phyloP scores from a whole-genome alignment of 2,329 filamentous ascomycete species.

The Tricladium varicosporioides region DNA sequence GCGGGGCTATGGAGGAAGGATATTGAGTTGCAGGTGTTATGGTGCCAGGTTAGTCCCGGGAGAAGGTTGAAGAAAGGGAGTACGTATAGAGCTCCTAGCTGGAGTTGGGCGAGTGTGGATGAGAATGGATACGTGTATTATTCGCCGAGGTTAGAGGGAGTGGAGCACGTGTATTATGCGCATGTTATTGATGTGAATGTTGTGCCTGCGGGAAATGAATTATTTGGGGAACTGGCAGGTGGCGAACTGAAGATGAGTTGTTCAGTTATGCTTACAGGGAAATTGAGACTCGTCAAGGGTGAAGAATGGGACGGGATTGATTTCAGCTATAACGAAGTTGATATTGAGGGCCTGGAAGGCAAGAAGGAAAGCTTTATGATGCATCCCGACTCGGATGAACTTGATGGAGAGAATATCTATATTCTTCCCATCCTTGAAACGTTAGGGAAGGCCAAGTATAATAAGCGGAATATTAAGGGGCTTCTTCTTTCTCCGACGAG shows the following conservation, averaged over 20 bases:
- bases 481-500: background rate
- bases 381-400: conserved; percentile 3
- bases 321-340: conserved; percentile 1
- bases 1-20: conserved; percentile 14
- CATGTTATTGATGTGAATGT: background rate
- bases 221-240: background rate
- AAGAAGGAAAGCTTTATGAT: background rate
- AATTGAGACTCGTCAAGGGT: background rate
- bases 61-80: background rate
- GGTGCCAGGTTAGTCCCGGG: background rate
- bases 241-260: conserved; percentile 1
- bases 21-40: conserved; percentile 9
- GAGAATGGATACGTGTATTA: conserved; percentile 3
- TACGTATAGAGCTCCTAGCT: background rate
- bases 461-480: background rate
- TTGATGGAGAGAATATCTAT: conserved; percentile 1
- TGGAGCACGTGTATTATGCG: background rate
- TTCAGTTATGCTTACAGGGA: background rate
- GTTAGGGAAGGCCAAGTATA: conserved; percentile 3
- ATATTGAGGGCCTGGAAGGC: background rate
- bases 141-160: background rate
- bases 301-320: background rate
- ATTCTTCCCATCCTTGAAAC: conserved; percentile 1
- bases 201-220: conserved; percentile 1
- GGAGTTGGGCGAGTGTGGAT: conserved; percentile 2